Conservation (phyloP, 805 yeast genomes). For the Myxozyma udenii region DNA sequence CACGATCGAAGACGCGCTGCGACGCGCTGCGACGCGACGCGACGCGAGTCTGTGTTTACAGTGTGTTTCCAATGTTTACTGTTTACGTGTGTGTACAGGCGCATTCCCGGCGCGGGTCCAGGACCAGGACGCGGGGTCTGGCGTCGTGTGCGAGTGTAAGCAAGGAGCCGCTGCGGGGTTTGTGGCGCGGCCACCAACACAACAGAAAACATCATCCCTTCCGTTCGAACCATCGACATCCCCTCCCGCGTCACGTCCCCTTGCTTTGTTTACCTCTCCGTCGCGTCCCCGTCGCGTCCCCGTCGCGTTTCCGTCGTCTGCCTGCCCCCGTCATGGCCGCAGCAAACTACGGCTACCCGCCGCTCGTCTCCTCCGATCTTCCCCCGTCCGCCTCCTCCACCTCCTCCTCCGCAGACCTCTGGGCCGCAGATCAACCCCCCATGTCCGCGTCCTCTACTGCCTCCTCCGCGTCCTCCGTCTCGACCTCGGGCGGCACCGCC, state of each 20-base stretch:
- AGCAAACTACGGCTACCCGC: conserved; percentile 3
- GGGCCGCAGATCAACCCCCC: too few relatives aligned
- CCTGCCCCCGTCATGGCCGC: not conserved
- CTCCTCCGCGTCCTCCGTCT: conserved; percentile 4
- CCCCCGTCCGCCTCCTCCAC: conserved; percentile 1
- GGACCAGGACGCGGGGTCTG: too few relatives aligned
- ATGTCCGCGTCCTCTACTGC: conserved; percentile 5
- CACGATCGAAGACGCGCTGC: too few relatives aligned
- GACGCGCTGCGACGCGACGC: too few relatives aligned
- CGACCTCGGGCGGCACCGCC: not conserved
- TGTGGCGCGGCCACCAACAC: too few relatives aligned
- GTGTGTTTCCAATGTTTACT: too few relatives aligned
- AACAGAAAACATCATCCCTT: not conserved
- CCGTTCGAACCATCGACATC: not conserved
- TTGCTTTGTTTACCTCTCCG: not conserved
- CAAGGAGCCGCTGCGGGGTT: too few relatives aligned
- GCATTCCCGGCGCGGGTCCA: too few relatives aligned
- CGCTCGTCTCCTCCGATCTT: conserved; percentile 14
- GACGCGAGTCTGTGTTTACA: too few relatives aligned
- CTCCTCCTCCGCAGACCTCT: conserved; percentile 3
- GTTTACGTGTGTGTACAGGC: too few relatives aligned
- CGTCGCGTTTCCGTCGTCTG: not conserved
- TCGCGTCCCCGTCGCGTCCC: not conserved
- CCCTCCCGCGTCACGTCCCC: not conserved
- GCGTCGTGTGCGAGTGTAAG: too few relatives aligned